phyloP scores from a whole-genome alignment of 2,329 filamentous ascomycete genomes.

The Pseudonectria buxi region DNA sequence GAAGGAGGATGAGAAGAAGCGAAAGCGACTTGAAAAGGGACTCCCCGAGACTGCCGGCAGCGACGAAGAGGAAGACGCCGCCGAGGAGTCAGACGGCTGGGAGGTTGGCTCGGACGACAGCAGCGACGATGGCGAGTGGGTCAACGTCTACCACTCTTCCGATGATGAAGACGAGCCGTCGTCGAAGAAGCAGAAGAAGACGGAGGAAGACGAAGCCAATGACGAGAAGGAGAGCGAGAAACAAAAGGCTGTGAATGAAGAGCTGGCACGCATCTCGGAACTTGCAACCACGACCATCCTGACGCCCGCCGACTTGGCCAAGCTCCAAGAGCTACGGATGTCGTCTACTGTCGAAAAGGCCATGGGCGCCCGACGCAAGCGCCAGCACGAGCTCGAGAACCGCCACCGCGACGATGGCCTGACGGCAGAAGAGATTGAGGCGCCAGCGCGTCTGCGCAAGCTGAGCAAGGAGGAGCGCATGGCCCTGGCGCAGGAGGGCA shows the following conservation, averaged over 20 bases:
- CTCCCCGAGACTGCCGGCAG: conserved; percentile 55
- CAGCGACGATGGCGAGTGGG: conserved; percentile 80
- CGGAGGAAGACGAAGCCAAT: conserved; percentile 21
- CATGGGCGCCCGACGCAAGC: conserved; percentile 40
- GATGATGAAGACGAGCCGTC: conserved; percentile 69
- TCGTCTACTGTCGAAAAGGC: conserved; percentile 64
- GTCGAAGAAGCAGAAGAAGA: conserved; percentile 38
- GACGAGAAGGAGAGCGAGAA: conserved; percentile 38
- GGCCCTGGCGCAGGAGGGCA: conserved; percentile 74
- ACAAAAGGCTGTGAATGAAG: conserved; percentile 31
- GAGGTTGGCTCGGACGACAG: conserved; percentile 55
- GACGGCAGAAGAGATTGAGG: conserved; percentile 87
- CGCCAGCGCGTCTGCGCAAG: conserved; percentile 74
- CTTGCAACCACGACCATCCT: conserved; percentile 91
- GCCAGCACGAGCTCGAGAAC: conserved; percentile 37
- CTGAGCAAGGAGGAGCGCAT: conserved; percentile 84
- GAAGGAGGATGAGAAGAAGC: conserved; percentile 82
- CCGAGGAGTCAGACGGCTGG: conserved; percentile 51
- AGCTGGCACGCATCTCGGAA: conserved; percentile 52
- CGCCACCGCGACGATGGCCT: conserved; percentile 81
- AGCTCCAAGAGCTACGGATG: conserved; percentile 80
- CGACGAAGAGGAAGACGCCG: conserved; percentile 53
- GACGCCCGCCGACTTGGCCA: conserved; percentile 91
- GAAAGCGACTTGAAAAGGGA: conserved; percentile 63
- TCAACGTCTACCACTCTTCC: conserved; percentile 78